Conservation (phyloP, 805 yeast species). For the Nakazawaea pomicola region DNA sequence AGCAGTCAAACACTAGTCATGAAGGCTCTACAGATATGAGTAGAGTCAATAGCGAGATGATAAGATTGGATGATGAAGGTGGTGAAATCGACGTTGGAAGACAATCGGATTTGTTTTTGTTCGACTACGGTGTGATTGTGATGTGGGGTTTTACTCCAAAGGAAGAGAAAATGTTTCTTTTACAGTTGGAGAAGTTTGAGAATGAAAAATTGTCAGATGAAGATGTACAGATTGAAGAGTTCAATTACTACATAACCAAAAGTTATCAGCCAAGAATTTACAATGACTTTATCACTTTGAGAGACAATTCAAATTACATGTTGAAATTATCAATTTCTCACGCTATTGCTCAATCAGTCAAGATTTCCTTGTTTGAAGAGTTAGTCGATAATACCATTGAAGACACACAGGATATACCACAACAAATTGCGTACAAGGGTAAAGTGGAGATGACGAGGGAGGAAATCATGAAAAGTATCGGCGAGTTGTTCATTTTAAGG, state of each 20-base stretch:
- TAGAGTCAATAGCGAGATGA: conserved; percentile 27
- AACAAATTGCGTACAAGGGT: conserved; percentile 90
- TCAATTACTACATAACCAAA: conserved; percentile 90
- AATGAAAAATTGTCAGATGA: conserved; percentile 86
- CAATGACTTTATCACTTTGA: conserved; percentile 88
- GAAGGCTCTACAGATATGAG: conserved; percentile 2
- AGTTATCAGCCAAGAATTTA: conserved; percentile 94
- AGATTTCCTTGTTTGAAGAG: conserved; percentile 92
- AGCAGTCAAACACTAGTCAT: conserved; percentile 5
- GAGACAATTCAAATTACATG: conserved; percentile 90
- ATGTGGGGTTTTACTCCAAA: conserved; percentile 90
- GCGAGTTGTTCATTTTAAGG: conserved; percentile 86
- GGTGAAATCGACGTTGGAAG: conserved; percentile 89
- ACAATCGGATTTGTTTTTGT: conserved; percentile 74
- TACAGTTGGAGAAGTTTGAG: conserved; percentile 86
- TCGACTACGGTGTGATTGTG: conserved; percentile 96
- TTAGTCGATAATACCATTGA: conserved; percentile 94
- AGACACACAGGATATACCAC: conserved; percentile 96
- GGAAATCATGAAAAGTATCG: conserved; percentile 95
- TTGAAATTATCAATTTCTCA: conserved; percentile 88
- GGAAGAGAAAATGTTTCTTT: conserved; percentile 78
- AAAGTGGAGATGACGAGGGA: conserved; percentile 91
- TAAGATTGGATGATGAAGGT: conserved; percentile 86
- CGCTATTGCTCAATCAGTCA: conserved; percentile 93
- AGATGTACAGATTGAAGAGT: conserved; percentile 91